Evolutionary conservation across 805 yeast genomes (phyloP).

Genomic region (Isabelozyma gotoi): DNA sequence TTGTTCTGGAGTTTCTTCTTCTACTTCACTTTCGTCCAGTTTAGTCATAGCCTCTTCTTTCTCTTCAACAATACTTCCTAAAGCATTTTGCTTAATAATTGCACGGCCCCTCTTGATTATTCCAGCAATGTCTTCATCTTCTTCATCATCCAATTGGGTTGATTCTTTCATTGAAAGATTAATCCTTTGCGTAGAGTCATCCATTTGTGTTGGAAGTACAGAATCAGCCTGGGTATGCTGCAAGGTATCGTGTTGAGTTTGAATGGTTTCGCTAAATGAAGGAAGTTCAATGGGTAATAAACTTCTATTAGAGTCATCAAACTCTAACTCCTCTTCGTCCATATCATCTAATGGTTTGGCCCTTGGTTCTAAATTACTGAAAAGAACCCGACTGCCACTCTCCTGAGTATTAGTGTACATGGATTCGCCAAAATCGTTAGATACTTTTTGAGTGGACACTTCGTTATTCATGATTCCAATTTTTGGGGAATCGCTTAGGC

Average conservation of each 20-base stretch:
- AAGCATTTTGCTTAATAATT: slow-evolving; percentile 14
- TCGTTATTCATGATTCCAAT: slow-evolving; percentile 10
- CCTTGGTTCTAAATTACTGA: slow-evolving; percentile 30
- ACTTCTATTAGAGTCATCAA: neutral
- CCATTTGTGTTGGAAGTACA: slow-evolving; percentile 16
- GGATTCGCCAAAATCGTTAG: neutral
- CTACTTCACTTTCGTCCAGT: slow-evolving; percentile 19
- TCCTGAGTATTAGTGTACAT: slow-evolving; percentile 3
- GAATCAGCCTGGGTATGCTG: slow-evolving; percentile 12
- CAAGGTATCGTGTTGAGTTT: slow-evolving; percentile 1
- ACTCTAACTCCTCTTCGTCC: neutral
- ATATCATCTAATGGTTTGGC: neutral
- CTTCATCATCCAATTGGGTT: slow-evolving; percentile 7
- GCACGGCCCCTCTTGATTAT: slow-evolving; percentile 22
- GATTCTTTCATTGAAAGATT: neutral
- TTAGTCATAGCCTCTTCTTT: slow-evolving; percentile 17
- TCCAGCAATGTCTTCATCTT: slow-evolving; percentile 27
- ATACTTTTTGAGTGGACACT: neutral
- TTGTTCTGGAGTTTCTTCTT: slow-evolving; percentile 22
- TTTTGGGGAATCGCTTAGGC: neutral
- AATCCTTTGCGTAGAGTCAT: slow-evolving; percentile 4
- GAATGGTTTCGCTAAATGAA: slow-evolving; percentile 19
- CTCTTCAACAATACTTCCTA: slow-evolving; percentile 11
- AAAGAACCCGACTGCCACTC: slow-evolving; percentile 10
- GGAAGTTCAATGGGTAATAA: slow-evolving; percentile 12